Percentiles rank a stretch among this genome's conserved stretches.
These are phyloP conservation scores for Hydrangea macrophylla DNA, from an alignment of 148 eudicot genomes.

Conservation along the genomic window DNA sequence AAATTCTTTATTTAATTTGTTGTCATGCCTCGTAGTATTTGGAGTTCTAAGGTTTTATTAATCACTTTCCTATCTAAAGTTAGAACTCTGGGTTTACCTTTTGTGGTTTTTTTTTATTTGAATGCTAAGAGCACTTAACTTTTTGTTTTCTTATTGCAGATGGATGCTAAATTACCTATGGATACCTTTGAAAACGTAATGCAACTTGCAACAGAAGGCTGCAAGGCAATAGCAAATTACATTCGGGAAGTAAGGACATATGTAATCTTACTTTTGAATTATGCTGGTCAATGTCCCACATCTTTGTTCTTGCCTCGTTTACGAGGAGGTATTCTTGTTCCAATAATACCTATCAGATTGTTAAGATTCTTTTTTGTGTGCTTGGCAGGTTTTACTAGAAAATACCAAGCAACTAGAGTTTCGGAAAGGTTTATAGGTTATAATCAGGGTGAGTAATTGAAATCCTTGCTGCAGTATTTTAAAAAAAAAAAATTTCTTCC, in stretches of 20 bases:
- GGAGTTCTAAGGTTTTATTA: background rate
- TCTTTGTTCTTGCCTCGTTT: background rate
- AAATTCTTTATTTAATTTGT: background rate
- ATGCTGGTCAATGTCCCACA: background rate
- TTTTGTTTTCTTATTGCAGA: slow-evolving; percentile 37
- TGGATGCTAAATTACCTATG: slow-evolving; percentile 82
- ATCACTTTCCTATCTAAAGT: background rate
- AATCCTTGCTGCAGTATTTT: no score
- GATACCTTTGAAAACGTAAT: slow-evolving; percentile 83
- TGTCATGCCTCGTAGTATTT: background rate
- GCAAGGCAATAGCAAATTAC: slow-evolving; percentile 89
- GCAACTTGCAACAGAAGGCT: slow-evolving; percentile 94
- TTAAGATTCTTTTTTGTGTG: slow-evolving; percentile 1
- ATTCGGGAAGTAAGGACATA: slow-evolving; percentile 72
- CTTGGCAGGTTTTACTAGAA: slow-evolving; percentile 54
- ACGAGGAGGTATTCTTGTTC: background rate
- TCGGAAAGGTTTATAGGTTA: slow-evolving; percentile 48
- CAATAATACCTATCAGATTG: background rate
- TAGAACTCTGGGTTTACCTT: background rate
- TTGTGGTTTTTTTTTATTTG: background rate
- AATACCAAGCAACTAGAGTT: slow-evolving; percentile 68
- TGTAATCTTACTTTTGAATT: background rate
- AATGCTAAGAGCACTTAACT: background rate
- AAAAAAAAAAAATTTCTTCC: no score
- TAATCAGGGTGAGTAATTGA: slow-evolving; percentile 4